phyloP scores from a whole-genome alignment of 768 basidiomycete species.

The Dictyophora rubrovolvata region DNA sequence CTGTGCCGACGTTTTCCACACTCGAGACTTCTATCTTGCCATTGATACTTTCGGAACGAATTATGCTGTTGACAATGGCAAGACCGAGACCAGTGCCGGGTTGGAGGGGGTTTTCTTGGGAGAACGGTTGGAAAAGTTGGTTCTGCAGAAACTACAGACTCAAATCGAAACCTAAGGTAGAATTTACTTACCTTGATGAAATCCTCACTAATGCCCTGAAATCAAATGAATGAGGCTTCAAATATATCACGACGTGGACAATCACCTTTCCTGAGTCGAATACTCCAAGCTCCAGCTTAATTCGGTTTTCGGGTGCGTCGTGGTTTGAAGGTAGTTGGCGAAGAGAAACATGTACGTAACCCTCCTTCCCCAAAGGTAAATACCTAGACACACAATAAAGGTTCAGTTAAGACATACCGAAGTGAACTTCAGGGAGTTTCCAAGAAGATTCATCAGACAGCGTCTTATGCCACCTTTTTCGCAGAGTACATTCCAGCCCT shows the following conservation, averaged over 20 bases:
- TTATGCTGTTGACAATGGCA: conserved; percentile 90
- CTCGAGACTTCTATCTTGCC: conserved; percentile 94
- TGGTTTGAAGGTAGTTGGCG: conserved; percentile 56
- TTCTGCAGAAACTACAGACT: conserved; percentile 37
- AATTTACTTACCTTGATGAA: conserved; percentile 64
- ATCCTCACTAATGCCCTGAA: conserved; percentile 79
- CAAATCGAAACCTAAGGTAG: not conserved
- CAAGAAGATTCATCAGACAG: conserved; percentile 89
- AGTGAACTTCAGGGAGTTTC: conserved; percentile 91
- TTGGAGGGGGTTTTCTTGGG: conserved; percentile 90
- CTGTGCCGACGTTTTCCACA: conserved; percentile 81
- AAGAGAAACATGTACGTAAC: conserved; percentile 78
- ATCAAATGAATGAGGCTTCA: conserved; percentile 3
- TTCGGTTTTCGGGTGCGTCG: conserved; percentile 43
- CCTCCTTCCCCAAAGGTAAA: conserved; percentile 40
- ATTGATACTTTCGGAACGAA: conserved; percentile 72
- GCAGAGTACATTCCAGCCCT: conserved; percentile 83
- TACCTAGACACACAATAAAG: not conserved
- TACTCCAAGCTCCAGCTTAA: conserved; percentile 76
- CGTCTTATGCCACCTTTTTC: conserved; percentile 90
- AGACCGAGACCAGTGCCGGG: conserved; percentile 90
- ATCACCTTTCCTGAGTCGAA: conserved; percentile 81
- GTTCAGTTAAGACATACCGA: conserved; percentile 33
- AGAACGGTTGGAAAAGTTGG: conserved; percentile 93
- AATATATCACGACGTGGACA: not conserved